These are phyloP conservation scores for Neonothopanus nambi DNA, from an alignment of 1,284 basidiomycete genomes.

Conservation along the genomic window DNA sequence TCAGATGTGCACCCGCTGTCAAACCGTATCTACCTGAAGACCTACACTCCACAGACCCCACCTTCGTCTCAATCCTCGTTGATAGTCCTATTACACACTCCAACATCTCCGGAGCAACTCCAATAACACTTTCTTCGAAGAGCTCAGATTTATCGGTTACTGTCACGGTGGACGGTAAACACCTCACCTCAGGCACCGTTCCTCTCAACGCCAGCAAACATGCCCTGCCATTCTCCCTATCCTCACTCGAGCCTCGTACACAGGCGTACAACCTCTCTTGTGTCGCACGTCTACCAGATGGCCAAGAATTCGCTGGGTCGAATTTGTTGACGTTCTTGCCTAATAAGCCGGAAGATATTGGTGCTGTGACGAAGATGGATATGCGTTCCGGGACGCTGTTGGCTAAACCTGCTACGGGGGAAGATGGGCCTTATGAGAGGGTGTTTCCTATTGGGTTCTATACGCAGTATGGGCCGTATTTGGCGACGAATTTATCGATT, in stretches of 20 bases:
- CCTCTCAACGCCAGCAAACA: slow-evolving; percentile 54
- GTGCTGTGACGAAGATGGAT: slow-evolving; percentile 69
- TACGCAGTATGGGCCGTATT: slow-evolving; percentile 61
- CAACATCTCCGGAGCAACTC: slow-evolving; percentile 47
- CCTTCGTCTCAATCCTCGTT: slow-evolving; percentile 46
- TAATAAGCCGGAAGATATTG: slow-evolving; percentile 41
- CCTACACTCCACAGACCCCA: slow-evolving; percentile 29
- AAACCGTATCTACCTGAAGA: slow-evolving; percentile 68
- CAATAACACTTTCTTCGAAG: slow-evolving; percentile 38
- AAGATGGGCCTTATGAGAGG: slow-evolving; percentile 50
- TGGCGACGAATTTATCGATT: slow-evolving; percentile 54
- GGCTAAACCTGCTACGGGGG: slow-evolving; percentile 51
- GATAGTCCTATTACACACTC: slow-evolving; percentile 57
- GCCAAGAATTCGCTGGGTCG: slow-evolving; percentile 48
- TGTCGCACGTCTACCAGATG: slow-evolving; percentile 32
- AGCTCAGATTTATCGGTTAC: slow-evolving; percentile 31
- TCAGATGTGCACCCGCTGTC: slow-evolving; percentile 67
- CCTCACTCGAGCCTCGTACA: slow-evolving; percentile 41
- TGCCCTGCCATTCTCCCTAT: slow-evolving; percentile 52
- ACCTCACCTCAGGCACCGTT: slow-evolving; percentile 43
- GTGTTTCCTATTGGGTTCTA: slow-evolving; percentile 77
- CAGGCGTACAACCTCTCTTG: slow-evolving; percentile 55
- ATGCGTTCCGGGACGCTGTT: slow-evolving; percentile 66
- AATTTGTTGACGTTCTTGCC: slow-evolving; percentile 61
- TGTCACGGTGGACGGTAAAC: slow-evolving; percentile 40